Base-by-base conservation (phyloP, 2,329 filamentous ascomycete species). In the Alternaria sp. region DNA sequence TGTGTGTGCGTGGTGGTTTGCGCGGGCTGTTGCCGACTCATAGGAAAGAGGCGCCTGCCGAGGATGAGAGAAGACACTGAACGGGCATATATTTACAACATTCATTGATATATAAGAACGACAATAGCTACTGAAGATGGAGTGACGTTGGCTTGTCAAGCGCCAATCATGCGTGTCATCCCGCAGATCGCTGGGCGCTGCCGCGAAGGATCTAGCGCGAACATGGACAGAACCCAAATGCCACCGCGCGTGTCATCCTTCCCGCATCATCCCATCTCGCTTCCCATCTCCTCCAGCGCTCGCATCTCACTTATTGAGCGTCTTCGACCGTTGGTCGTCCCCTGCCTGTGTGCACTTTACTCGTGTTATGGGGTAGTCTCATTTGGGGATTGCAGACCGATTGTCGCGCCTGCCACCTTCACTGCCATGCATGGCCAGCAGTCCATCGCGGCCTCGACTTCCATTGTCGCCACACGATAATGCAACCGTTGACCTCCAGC, bases 161-260 rank as follows among this genome's bases (percentile, higher is more conserved):
- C 45, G 45, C 28, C 45, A 10, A 53, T 53, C 37, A 46, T 59
- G 45, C 33, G 43, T 49, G 56, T 58, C 30, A 45, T 53, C 14
- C 33, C 6, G 23, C 47, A 23, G 14, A 50, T 63, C 6, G 18
- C 44, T 41, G 41, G 49, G 26, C 43, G 26, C 18, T 37, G 7
- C 44, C 49, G 6, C 20, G 50, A 56, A 37, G 18, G 37, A 28
- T 28, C 28, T 63, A 60, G 61, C 25, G 53, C 43, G 53, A 30
- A 53, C 54, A 54, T 18, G 21, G 10, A 33, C 49, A 41, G 26
- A 60, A 55, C 43, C 28, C n/a, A 33, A 21, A 58, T 58, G 26
- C 41, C 43, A 54, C 55, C 21, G 43, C 41, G 23, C 28, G 7
- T 21, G 25, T 41, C 26, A 26, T 58, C 15, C 20, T 46, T 47